Base-by-base conservation (phyloP, 805 yeast genomes). In the Lipomyces chichibuensis region DNA sequence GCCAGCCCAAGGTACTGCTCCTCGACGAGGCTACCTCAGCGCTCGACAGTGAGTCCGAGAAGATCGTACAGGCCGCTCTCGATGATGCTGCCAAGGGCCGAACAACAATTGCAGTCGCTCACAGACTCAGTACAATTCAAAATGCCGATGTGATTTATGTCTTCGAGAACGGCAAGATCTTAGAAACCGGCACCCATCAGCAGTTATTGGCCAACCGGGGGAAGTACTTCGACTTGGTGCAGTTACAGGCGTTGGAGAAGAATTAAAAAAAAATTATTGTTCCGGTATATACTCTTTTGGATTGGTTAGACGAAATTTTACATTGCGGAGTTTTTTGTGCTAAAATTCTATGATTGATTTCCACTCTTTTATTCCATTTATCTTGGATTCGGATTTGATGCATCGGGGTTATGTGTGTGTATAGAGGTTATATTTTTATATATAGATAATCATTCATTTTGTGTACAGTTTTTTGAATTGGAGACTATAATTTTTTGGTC, bases 71-170 rank as follows among this genome's bases (percentile, higher is more conserved):
- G 76, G 71, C 79, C 8, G 88, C 92, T 4, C 87, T 86, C 65
- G 80, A 80, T 9, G 78, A 76, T 7, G 91, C 89, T 71, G 88
- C 90, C 68, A 64, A 77, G n/a, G 80, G 85, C 35, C 87, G 92
- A 72, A 88, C 93, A 1, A 86, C 89, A 54, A 78, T 89, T 69
- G 89, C 92, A 74, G 88, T 89, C 77, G 93, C 93, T 9, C 94
- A 89, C 76, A 80, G 94, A 73, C 81, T 89, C 78, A 84, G 84
- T 71, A 86, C 90, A 0, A 86, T 87, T 66, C 77, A 80, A 57
- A 80, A 82, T 65, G 84, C 92, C 0, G 80, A 83, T 59, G 78
- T 79, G 62, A 86, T 88, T 32, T 81, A 82, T 58, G 82, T 87
- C 64, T 75, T 89, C 64, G 80, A 82, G 60, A 76, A 80, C 57